These are phyloP conservation scores for Xenosphaeropsis pyriputrescens DNA, from an alignment of 2,329 filamentous ascomycete genomes.

Conservation along the genomic window DNA sequence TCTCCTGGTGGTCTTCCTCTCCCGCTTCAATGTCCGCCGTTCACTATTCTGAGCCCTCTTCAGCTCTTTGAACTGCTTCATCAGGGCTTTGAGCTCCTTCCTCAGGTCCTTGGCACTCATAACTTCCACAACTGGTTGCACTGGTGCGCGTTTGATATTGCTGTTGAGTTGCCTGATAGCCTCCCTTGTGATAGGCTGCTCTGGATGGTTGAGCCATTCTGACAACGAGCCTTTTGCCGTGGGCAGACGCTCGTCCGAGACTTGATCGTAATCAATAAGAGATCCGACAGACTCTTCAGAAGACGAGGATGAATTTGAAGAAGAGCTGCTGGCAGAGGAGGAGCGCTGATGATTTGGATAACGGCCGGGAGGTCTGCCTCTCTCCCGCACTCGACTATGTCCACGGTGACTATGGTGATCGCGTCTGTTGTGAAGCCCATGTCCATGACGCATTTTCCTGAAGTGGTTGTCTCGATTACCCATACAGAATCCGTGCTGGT, in stretches of 20 bases:
- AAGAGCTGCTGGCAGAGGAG: slow-evolving; percentile 20
- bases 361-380: slow-evolving; percentile 2
- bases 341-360: slow-evolving; percentile 11
- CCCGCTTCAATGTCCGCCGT: neutral
- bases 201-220: slow-evolving; percentile 33
- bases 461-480: neutral
- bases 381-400: slow-evolving; percentile 1
- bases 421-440: neutral
- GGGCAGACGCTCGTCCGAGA: slow-evolving; percentile 32
- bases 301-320: slow-evolving; percentile 10
- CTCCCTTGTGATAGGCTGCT: slow-evolving; percentile 30
- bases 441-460: neutral
- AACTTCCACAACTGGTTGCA: neutral
- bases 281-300: slow-evolving; percentile 30
- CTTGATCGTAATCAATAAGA: slow-evolving; percentile 35
- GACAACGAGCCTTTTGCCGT: slow-evolving; percentile 27
- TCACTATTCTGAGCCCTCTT: neutral
- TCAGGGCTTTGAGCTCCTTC: slow-evolving; percentile 10
- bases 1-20: neutral
- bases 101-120: slow-evolving; percentile 7
- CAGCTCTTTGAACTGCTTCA: neutral
- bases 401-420: neutral
- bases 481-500: neutral
- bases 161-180: slow-evolving; percentile 3
- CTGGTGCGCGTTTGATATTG: neutral